Evolutionary conservation across 257 asterid species (phyloP).

Genomic region (Capsicum pubescens): DNA sequence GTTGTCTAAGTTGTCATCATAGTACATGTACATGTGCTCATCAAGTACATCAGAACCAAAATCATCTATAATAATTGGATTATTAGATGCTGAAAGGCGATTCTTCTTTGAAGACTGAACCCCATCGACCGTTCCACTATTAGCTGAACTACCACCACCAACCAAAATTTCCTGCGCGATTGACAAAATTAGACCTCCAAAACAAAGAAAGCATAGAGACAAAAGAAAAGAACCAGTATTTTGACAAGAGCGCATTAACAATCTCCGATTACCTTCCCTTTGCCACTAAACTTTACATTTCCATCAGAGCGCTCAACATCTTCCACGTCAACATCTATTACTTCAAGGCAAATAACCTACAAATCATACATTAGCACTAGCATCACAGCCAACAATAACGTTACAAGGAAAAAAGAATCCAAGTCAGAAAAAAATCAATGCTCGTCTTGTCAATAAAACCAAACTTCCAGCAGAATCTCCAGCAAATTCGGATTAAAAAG

Average conservation of each 20-base stretch:
- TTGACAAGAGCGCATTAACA: background rate
- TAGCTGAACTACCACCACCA: constrained; percentile 27
- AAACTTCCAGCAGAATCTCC: background rate
- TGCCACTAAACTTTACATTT: constrained; percentile 49
- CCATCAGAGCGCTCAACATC: constrained; percentile 46
- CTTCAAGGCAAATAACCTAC: constrained; percentile 66
- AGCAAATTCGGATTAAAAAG: background rate
- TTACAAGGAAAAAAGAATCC: background rate
- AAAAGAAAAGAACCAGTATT: background rate
- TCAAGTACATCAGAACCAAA: constrained; percentile 45
- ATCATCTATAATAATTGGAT: constrained; percentile 50
- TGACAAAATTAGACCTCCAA: background rate
- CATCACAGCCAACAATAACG: background rate
- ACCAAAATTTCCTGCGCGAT: constrained; percentile 47
- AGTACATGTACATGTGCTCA: constrained; percentile 57
- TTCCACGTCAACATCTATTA: constrained; percentile 77
- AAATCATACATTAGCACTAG: constrained; percentile 35
- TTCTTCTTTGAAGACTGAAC: constrained; percentile 36
- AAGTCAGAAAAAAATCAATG: background rate
- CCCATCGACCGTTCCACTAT: constrained; percentile 42
- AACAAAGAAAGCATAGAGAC: background rate
- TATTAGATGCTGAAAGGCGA: constrained; percentile 41
- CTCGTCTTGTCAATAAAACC: background rate
- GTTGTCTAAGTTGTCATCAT: constrained; percentile 58
- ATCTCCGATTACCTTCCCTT: constrained; percentile 65